Evolutionary conservation across 2,329 filamentous ascomycete genomes (phyloP).

Genomic region (Ophiosphaerella narmari): DNA sequence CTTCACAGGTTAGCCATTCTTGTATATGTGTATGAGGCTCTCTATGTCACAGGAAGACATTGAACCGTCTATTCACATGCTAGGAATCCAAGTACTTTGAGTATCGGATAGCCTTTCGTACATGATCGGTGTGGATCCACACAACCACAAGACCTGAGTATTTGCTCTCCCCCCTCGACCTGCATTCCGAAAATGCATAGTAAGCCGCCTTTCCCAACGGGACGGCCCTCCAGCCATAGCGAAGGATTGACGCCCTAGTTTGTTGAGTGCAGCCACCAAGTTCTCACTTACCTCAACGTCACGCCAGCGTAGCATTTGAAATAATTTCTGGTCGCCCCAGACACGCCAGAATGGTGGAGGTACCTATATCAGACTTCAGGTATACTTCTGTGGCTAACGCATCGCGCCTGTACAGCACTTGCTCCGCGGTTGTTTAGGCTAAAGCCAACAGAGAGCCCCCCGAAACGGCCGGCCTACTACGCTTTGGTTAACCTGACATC

Average conservation of each 20-base stretch:
- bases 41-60: no score
- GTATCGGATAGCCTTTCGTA: neutral
- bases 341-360: conserved; percentile 4
- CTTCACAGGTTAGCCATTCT: no score
- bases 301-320: conserved; percentile 16
- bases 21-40: no score
- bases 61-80: no score
- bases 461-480: conserved; percentile 25
- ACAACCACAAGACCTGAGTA: neutral
- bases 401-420: conserved; percentile 19
- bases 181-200: conserved; percentile 17
- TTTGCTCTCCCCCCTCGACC: conserved; percentile 7
- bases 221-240: conserved; percentile 29
- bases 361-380: conserved; percentile 23
- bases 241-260: conserved; percentile 12
- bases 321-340: conserved; percentile 16
- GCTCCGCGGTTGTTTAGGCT: conserved; percentile 31
- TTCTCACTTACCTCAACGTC: conserved; percentile 17
- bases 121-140: neutral
- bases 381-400: conserved; percentile 31
- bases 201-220: conserved; percentile 33
- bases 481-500: conserved; percentile 15
- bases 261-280: conserved; percentile 11
- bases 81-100: neutral
- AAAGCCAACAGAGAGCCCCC: conserved; percentile 21